phyloP scores from a whole-genome alignment of 192 early-diverging fungal species.

The Linnemannia zychae region DNA sequence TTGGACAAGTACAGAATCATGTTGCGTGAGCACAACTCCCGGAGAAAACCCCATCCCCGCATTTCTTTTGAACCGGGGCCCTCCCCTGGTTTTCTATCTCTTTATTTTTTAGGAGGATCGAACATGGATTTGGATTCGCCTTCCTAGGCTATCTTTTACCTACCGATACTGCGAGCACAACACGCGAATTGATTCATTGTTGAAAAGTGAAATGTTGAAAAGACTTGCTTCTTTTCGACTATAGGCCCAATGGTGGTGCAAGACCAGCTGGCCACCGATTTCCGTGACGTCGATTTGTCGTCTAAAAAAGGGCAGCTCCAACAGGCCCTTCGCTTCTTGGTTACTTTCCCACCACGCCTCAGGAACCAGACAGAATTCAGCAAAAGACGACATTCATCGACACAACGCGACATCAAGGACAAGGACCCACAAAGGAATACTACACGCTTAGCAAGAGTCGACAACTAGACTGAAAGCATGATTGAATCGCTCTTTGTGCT shows the following conservation, averaged over 20 bases:
- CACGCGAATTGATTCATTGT: too few relatives aligned
- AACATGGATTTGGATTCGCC: not conserved
- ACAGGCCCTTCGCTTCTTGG: not conserved
- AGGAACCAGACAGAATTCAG: not conserved
- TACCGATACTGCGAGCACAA: not conserved
- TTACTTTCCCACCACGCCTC: not conserved
- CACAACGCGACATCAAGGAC: not conserved
- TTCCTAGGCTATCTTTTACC: not conserved
- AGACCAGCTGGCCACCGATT: too few relatives aligned
- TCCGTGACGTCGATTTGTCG: not conserved
- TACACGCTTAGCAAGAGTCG: not conserved
- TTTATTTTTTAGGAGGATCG: not conserved
- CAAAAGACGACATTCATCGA: not conserved
- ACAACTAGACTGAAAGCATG: constrained; percentile 10
- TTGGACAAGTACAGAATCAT: not conserved
- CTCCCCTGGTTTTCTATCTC: not conserved
- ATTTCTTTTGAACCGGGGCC: not conserved
- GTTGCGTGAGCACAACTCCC: not conserved
- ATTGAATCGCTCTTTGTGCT: constrained; percentile 56
- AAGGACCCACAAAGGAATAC: not conserved
- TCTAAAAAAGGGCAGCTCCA: too few relatives aligned
- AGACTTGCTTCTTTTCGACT: too few relatives aligned
- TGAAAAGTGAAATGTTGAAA: too few relatives aligned
- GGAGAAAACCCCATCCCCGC: not conserved
- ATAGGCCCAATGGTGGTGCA: too few relatives aligned